Base-by-base conservation (phyloP, 208 protist species). In the Leishmania major region DNA sequence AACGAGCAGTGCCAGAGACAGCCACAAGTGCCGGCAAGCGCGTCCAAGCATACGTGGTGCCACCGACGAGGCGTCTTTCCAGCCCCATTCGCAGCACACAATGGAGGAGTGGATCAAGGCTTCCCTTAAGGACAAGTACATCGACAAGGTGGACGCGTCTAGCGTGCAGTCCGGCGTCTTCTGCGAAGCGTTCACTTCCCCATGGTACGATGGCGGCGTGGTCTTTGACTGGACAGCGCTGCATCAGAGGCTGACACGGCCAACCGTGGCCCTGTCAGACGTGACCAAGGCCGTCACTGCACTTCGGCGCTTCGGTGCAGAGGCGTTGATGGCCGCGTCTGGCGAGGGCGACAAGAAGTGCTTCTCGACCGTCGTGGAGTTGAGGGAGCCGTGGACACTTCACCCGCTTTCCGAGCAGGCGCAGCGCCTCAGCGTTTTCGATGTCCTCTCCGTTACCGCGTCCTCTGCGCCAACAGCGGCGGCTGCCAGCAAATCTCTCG, bases 121-220 rank as follows among this genome's bases (percentile, higher is more conserved):
- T 13, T 84, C 89, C 31, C 22, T 88, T 40, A 77, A 80, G 60
- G 60, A 10, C 37, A 35, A 77, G 45, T 86, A 90, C 57, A 81
- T 94, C 35, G 64, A 51, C 28, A 60, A n/a, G 37, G 70, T 91
- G 6, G 45, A 78, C 6, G 35, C 47, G 22, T 43, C 47, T 13
- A 35, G 43, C 25, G 86, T 87, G 17, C 45, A 80, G 15, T 76
- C 79, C 47, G 89, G 86, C 37, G 87, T 93, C 45, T 86, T 82
- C 51, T 90, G 89, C 67, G 84, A 90, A 37, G 87, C 79, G 3
- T 72, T 66, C 17, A 82, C 79, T 40, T 90, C 92, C 60, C 84
- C 89, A 35, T 93, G 90, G 92, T 95, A 95, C 73, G 90, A 92
- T 40, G 85, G 80, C n/a, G 90, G 90, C 17, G 85, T 95, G 53